Evolutionary conservation across 2,329 filamentous ascomycete genomes (phyloP).

Genomic region (Clonostachys sp.): DNA sequence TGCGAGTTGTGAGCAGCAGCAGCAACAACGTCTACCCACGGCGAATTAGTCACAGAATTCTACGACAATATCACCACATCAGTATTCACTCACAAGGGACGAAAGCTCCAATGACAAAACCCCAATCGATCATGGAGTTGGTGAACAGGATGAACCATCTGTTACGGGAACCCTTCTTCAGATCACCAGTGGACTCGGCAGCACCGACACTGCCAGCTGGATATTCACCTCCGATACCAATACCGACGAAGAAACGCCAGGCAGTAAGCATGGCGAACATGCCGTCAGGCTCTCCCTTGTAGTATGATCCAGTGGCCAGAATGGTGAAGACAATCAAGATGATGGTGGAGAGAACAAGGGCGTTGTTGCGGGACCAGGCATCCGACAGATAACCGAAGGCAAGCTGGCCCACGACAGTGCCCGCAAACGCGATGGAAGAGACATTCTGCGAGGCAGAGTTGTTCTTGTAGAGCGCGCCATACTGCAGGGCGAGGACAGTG

Average conservation of each 20-base stretch:
- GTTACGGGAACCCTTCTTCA: conserved; percentile 78
- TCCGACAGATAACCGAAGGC: conserved; percentile 79
- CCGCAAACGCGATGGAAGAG: conserved; percentile 78
- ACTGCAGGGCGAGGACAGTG: conserved; percentile 67
- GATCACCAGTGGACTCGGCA: conserved; percentile 78
- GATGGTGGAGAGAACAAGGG: conserved; percentile 73
- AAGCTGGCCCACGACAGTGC: conserved; percentile 78
- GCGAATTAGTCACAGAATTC: conserved; percentile 3
- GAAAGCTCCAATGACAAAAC: conserved; percentile 77
- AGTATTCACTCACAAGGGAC: conserved; percentile 49
- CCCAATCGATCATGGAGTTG: conserved; percentile 80
- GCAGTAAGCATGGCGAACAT: conserved; percentile 74
- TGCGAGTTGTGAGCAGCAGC: conserved; percentile 56
- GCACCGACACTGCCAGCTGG: conserved; percentile 79
- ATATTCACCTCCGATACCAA: conserved; percentile 80
- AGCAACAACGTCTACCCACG: conserved; percentile 38
- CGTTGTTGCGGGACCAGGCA: conserved; percentile 79
- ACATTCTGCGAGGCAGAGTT: conserved; percentile 72
- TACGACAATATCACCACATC: background rate
- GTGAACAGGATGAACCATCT: conserved; percentile 90
- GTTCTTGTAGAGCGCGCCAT: conserved; percentile 62
- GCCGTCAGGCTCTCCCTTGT: conserved; percentile 60
- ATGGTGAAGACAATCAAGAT: conserved; percentile 84
- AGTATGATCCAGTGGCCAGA: conserved; percentile 73
- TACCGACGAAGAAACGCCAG: conserved; percentile 77